Base-by-base conservation (phyloP, 2,329 filamentous ascomycete species). In the Epichloe gansuensis region DNA sequence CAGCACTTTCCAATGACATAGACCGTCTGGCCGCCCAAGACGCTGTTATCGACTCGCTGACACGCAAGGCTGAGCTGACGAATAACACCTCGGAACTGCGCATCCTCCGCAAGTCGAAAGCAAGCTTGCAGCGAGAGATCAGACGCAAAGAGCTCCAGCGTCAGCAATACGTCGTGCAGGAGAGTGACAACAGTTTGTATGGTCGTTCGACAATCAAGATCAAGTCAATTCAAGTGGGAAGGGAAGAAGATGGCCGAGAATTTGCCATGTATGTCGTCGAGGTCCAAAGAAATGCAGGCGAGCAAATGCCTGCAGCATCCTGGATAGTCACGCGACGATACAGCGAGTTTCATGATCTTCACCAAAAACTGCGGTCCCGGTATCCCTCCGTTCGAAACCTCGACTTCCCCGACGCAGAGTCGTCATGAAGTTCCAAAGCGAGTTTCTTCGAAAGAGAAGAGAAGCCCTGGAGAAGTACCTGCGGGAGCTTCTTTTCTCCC, bases 131-230 rank as follows among this genome's bases (percentile, higher is more conserved):
- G 62, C 80, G 93, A 58, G 93, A 98, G 67, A 90, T 97, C 52
- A 81, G 89, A 53, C 83, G 91, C 37, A 98, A 97, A 65, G 91
- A 97, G 68, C 79, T 98, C 63, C 93, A 98, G 66, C 81, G 91
- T 50, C 93, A 95, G 67, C 94, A 98, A 65, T 98, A 98, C 61
- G 88, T 95, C 46, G 83, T 97, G 7, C 93, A 98, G 68, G 93
- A 98, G 69, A 96, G 90, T 63, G 94, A 98, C 66, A 98, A 95
- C 67, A 95, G 90, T 66, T 75, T 98, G 25, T 97, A 95, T 62
- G 93, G 93, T 2, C 86, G 91, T 17, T 91, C 93, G 2, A 88
- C 83, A 0, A 82, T 97, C 61, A 86, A 81, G 60, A 96, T 98
- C 65, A 93, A 93, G 63, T 88, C 88, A 0, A 91, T 95, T 51